Conservation (phyloP, 768 basidiomycete genomes). For the Pleurotus giganteus region DNA sequence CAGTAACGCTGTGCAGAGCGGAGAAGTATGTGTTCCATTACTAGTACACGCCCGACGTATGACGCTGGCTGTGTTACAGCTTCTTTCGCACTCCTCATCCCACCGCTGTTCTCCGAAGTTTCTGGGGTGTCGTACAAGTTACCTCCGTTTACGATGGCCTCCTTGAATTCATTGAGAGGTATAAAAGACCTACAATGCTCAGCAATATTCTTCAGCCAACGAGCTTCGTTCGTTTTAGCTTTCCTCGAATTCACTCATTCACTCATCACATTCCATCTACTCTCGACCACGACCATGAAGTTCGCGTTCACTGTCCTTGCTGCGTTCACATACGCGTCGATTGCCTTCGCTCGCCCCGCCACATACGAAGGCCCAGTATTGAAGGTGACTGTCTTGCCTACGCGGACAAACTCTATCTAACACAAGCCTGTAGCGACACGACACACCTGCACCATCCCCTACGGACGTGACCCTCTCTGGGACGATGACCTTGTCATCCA, state of each 20-base stretch:
- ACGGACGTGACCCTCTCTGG: not conserved
- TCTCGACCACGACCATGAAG: not conserved
- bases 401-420: not conserved
- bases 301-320: not conserved
- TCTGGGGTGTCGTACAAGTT: too few relatives aligned
- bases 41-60: too few relatives aligned
- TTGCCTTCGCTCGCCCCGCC: not conserved
- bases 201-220: not conserved
- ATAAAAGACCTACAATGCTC: not conserved
- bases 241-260: not conserved
- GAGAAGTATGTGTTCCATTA: too few relatives aligned
- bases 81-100: too few relatives aligned
- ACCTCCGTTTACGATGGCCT: not conserved
- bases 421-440: not conserved
- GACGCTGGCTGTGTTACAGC: too few relatives aligned
- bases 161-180: not conserved
- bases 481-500: not conserved
- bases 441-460: not conserved
- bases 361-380: not conserved
- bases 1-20: too few relatives aligned
- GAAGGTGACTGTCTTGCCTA: not conserved
- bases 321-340: not conserved
- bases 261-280: not conserved
- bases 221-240: not conserved
- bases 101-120: too few relatives aligned